Evolutionary conservation across 169 alveolate genomes (phyloP), one percentile per base, ranked within the genome.

Genomic region (Plasmodium knowlesi): DNA sequence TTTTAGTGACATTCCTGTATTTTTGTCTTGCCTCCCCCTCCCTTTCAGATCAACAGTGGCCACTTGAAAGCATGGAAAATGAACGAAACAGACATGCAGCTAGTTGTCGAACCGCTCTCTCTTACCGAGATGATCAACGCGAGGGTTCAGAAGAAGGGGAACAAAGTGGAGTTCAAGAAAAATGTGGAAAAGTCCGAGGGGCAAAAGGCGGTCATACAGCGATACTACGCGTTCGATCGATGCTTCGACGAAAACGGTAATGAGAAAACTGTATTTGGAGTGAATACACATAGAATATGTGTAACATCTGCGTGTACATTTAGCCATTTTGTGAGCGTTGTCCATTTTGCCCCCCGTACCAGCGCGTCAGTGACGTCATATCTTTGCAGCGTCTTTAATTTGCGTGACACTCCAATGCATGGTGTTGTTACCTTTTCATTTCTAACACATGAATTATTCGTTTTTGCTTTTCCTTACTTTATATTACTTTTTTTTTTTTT

Each of bases 31-130:
- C 71, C 34, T 43, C 73, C 83, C 30, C n/a, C n/a, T n/a, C 34
- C 39, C 84, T 83, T 89, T 53, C 41, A 96, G 97, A 84, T 96
- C 57, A 95, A 94, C 37, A 83, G 95, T 0, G 96, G 96, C 50
- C 97, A 96, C 90, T 22, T 96, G 6, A 96, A 94, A 82, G 97
- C 97, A 16, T 96, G 97, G 97, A 96, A 93, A 80, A 88, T 96
- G 89, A 94, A 93, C 28, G 88, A 89, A 67, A 92, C 94, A 12
- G 78, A 92, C 43, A 84, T 96, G 96, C 96, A 94, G 41, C 83
- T 96, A 72, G 82, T 96, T 9, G 96, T 96, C 19, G 97, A 96
- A 82, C 97, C 97, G 12, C 97, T 95, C 39, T 90, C 97, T 9
- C 84, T 93, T 70, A 74, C 95, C 71, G 97, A 96, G 84, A 82